Evolutionary conservation across 805 yeast species (phyloP), one percentile per base, ranked within the genome.

Genomic region (Debaryomyces castellii): DNA sequence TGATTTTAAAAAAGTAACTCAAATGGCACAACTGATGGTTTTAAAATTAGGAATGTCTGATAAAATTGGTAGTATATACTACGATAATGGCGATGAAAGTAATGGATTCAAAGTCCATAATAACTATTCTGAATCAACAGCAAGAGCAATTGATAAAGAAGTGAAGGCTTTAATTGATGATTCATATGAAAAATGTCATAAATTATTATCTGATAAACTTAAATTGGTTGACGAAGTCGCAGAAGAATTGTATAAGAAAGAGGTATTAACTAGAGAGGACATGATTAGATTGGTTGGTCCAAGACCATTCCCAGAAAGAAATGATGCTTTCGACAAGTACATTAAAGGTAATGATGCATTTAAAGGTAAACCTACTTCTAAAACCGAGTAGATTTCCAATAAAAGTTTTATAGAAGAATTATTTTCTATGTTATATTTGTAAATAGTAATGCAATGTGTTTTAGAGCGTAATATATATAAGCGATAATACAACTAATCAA

Each of bases 311-410:
- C 80, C 83, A 12, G 89, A 86, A 59, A 77, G 81, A 61, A 87
- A 87, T 58, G 95, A 87, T 60, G 96, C 96, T 1, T 90, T 91
- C 66, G 96, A 89, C 64, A 89, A 88, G 63, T 91, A 91, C 59
- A 70, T 91, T 49, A 87, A 80, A 55, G 73, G 73, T 5, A 57
- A 56, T 27, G 75, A 71, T 53, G 73, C 76, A 8, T 67, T 67
- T 54, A 69, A 67, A 52, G 67, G 70, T 4, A 59, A 57, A 49
- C 66, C 70, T 40, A 48, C 47, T 30, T n/a, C 43, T 25, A 41
- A 57, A 53, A 48, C 34, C 7, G 34, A 30, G 34, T 30, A 30
- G 34, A 30, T 17, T 30, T 64, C 67, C 17, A 49, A 40, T 16
- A 18, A 40, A n/a, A 45, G 44, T 34, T 32, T 24, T 30, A 35